phyloP scores from a whole-genome alignment of 2,329 filamentous ascomycete genomes.

The Triangularia setosa region DNA sequence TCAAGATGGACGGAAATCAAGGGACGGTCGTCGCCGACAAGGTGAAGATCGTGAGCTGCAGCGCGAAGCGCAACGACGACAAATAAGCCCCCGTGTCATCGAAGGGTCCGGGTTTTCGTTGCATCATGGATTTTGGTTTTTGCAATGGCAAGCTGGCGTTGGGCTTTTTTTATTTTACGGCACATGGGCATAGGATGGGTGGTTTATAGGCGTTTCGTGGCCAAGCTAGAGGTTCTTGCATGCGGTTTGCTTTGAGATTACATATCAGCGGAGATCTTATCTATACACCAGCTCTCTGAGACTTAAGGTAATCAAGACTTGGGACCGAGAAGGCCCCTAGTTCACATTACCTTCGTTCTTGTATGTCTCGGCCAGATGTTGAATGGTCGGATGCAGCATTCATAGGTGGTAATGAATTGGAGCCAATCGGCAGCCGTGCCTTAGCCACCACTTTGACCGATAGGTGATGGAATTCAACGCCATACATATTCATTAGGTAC shows the following conservation, averaged over 20 bases:
- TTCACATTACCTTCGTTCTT: no score
- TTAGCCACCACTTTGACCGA: background rate
- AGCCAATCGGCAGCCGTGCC: background rate
- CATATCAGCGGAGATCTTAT: background rate
- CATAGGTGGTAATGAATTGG: background rate
- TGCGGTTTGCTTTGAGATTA: background rate
- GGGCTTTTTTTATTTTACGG: background rate
- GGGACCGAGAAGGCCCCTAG: no score
- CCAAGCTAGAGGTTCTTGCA: background rate
- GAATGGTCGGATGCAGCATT: background rate
- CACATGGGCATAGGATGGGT: background rate
- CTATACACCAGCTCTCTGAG: background rate
- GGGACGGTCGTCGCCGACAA: conserved; percentile 77
- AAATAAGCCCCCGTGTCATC: conserved; percentile 3
- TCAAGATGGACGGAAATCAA: conserved; percentile 85
- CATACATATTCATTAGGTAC: background rate
- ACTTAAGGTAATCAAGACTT: background rate
- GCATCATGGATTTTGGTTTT: background rate
- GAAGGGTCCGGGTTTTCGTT: background rate
- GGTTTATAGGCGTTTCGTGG: background rate
- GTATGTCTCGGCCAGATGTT: background rate
- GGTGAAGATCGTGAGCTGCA: conserved; percentile 98
- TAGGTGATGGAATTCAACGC: background rate
- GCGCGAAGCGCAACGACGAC: conserved; percentile 64
- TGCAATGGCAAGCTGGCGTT: background rate